phyloP scores from a whole-genome alignment of 108 stramenopile species.

The Craspedostauros australis region DNA sequence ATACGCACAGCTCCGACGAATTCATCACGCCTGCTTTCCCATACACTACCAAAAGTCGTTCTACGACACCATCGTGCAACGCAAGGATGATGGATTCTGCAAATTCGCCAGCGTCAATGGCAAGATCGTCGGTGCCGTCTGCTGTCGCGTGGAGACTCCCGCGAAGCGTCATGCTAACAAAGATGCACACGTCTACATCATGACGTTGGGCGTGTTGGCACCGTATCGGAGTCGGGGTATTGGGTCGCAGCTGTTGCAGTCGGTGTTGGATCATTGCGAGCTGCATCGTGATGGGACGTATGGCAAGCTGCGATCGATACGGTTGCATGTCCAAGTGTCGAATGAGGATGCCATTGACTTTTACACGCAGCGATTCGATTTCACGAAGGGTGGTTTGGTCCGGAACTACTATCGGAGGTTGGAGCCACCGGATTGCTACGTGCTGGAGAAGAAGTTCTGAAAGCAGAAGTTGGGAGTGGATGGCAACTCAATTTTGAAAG shows the following conservation, averaged over 20 bases:
- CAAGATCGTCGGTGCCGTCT: constrained; percentile 82
- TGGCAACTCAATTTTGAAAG: too few species aligned
- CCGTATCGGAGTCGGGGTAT: constrained; percentile 87
- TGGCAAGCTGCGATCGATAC: constrained; percentile 69
- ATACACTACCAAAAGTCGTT: constrained; percentile 86
- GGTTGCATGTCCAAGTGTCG: constrained; percentile 92
- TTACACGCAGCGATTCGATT: constrained; percentile 83
- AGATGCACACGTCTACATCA: constrained; percentile 80
- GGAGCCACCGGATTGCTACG: constrained; percentile 94
- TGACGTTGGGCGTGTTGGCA: constrained; percentile 95
- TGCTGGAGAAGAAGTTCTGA: constrained; percentile 78
- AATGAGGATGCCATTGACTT: constrained; percentile 92
- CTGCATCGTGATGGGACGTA: constrained; percentile 33
- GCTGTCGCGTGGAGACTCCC: constrained; percentile 60
- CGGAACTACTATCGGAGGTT: constrained; percentile 96
- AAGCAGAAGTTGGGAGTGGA: not conserved
- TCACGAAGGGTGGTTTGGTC: constrained; percentile 84
- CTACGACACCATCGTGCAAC: constrained; percentile 73
- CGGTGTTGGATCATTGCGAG: constrained; percentile 67
- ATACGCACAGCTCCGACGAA: constrained; percentile 67
- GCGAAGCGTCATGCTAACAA: constrained; percentile 12
- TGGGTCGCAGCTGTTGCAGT: constrained; percentile 83
- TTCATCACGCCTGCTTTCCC: constrained; percentile 83
- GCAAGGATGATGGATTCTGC: constrained; percentile 47
- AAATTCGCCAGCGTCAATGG: constrained; percentile 88